These are phyloP conservation scores for Megacollybia marginata DNA, from an alignment of 768 basidiomycete species.

Conservation along the genomic window DNA sequence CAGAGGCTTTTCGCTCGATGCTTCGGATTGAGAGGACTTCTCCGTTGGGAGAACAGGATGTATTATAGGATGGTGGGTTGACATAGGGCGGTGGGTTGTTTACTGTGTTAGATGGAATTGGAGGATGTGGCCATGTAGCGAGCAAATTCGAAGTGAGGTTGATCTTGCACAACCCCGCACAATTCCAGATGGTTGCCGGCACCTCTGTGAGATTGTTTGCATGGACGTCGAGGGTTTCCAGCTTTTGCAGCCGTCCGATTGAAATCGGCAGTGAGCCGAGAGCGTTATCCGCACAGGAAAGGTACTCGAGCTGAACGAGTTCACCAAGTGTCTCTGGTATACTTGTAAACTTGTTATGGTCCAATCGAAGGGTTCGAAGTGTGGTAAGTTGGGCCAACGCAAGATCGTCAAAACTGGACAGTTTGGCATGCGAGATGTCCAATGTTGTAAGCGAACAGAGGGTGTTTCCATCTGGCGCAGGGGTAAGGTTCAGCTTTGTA, in stretches of 20 bases:
- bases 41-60: not conserved
- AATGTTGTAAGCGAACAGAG: conserved; percentile 50
- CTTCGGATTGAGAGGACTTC: conserved; percentile 1
- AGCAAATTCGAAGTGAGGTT: conserved; percentile 90
- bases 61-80: not conserved
- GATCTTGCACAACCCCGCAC: conserved; percentile 59
- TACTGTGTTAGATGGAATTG: conserved; percentile 17
- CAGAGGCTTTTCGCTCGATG: conserved; percentile 38
- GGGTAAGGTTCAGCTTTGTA: conserved; percentile 54
- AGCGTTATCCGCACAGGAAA: conserved; percentile 90
- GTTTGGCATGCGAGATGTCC: conserved; percentile 82
- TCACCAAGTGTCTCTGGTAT: conserved; percentile 82
- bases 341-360: conserved; percentile 79
- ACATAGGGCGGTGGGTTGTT: no score
- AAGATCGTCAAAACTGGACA: conserved; percentile 73
- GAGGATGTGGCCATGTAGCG: conserved; percentile 63
- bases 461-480: conserved; percentile 20
- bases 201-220: conserved; percentile 82
- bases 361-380: conserved; percentile 65
- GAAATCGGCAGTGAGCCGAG: conserved; percentile 67
- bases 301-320: conserved; percentile 56
- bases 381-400: conserved; percentile 67
- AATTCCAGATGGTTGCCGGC: conserved; percentile 77
- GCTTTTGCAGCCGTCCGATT: conserved; percentile 68
- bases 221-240: conserved; percentile 78